Conservation (phyloP, 441 rosid genomes). For the Corymbia citriodora region DNA sequence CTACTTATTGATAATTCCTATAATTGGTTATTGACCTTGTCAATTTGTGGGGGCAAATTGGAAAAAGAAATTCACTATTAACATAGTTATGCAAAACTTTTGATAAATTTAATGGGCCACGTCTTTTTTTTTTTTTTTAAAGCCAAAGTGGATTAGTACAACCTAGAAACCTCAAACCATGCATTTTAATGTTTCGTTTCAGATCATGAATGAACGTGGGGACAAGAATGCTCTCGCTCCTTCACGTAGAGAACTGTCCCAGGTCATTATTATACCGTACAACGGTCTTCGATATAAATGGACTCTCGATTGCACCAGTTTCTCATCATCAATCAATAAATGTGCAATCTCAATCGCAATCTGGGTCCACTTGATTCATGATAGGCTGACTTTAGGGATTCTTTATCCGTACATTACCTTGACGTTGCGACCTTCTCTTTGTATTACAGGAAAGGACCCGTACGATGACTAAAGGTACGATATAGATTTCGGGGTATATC, state of each 20-base stretch:
- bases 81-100: neutral
- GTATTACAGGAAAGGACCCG: neutral
- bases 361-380: neutral
- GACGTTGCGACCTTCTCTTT: neutral
- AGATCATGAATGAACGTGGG: neutral
- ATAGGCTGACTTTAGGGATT: neutral
- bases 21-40: no score
- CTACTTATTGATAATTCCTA: no score
- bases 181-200: neutral
- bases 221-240: neutral
- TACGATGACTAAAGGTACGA: neutral
- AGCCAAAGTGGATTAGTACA: neutral
- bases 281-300: neutral
- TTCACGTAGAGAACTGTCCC: neutral
- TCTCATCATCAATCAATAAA: neutral
- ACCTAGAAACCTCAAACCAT: neutral
- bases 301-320: neutral
- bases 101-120: neutral
- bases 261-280: neutral
- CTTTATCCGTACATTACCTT: neutral
- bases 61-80: neutral
- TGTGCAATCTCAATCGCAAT: neutral
- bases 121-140: fast-evolving
- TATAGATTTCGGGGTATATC: neutral
- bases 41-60: neutral